A percentile compares a stretch with the other conserved stretches of the same genome.
These are phyloP conservation scores for Colletotrichum horii DNA, from an alignment of 2,329 filamentous ascomycete species.

Conservation along the genomic window DNA sequence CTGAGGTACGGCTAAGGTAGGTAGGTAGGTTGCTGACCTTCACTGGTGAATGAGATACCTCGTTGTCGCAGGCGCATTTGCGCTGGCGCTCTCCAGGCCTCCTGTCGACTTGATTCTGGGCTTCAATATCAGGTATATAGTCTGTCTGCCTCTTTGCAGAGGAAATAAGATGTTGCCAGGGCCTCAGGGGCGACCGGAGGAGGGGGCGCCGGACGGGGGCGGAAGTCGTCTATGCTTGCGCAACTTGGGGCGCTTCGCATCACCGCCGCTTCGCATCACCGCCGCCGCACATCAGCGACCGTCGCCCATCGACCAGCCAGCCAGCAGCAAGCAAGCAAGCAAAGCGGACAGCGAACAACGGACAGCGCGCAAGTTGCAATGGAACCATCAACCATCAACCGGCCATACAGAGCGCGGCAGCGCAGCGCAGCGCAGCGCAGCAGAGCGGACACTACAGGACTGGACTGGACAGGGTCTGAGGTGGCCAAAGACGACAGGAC, in stretches of 20 bases:
- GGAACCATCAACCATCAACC: not conserved
- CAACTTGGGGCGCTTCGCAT: not conserved
- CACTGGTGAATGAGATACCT: conserved; percentile 15
- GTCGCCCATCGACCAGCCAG: not conserved
- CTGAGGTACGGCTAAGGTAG: too few species aligned
- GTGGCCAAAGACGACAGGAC: not conserved
- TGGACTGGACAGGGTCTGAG: not conserved
- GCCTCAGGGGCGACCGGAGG: not conserved
- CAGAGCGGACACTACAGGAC: not conserved
- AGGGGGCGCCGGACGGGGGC: not conserved
- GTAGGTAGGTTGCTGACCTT: not conserved
- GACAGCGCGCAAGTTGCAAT: not conserved
- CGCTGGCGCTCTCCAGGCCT: not conserved
- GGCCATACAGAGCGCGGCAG: not conserved
- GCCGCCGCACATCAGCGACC: not conserved
- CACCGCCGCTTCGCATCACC: not conserved
- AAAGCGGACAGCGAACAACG: not conserved
- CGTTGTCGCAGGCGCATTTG: conserved; percentile 15
- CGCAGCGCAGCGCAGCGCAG: not conserved
- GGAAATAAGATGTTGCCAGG: not conserved
- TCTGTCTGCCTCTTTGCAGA: not conserved
- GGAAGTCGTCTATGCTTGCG: conserved; percentile 18
- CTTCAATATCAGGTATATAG: not conserved
- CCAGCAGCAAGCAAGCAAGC: not conserved
- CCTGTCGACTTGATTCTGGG: not conserved